These are phyloP conservation scores for Seminavis robusta DNA, from an alignment of 108 stramenopile genomes.

Conservation along the genomic window DNA sequence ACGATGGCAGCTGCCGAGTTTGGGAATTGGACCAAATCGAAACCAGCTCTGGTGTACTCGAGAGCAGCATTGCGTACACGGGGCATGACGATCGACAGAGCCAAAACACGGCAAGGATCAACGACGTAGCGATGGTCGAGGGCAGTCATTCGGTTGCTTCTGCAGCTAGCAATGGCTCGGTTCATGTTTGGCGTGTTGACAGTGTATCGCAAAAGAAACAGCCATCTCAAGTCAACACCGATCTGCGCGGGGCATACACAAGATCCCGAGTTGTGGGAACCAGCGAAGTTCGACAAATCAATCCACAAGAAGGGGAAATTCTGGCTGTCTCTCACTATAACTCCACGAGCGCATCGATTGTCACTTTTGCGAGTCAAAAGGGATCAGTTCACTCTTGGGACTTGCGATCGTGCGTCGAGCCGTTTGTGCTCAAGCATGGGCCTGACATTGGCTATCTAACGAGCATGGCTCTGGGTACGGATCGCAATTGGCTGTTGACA, in stretches of 20 bases:
- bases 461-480: slow-evolving; percentile 78
- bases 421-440: slow-evolving; percentile 66
- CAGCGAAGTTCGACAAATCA: slow-evolving; percentile 37
- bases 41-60: slow-evolving; percentile 68
- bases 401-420: slow-evolving; percentile 64
- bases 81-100: slow-evolving; percentile 40
- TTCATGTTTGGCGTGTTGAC: slow-evolving; percentile 89
- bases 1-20: slow-evolving; percentile 89
- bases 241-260: neutral
- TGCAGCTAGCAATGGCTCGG: slow-evolving; percentile 79
- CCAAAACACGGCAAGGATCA: slow-evolving; percentile 38
- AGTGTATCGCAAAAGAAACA: slow-evolving; percentile 35
- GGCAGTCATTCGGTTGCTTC: slow-evolving; percentile 88
- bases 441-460: slow-evolving; percentile 90
- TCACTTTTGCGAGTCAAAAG: slow-evolving; percentile 80
- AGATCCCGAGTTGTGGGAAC: slow-evolving; percentile 64
- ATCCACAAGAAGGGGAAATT: slow-evolving; percentile 81
- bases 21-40: slow-evolving; percentile 87
- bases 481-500: slow-evolving; percentile 85
- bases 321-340: slow-evolving; percentile 91
- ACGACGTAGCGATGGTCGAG: slow-evolving; percentile 88
- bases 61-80: slow-evolving; percentile 77
- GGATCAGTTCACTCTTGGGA: slow-evolving; percentile 83
- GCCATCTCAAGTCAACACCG: neutral
- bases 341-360: slow-evolving; percentile 72